Evolutionary conservation across 768 basidiomycete species (phyloP).

Genomic region (Xerocomellus chrysenteron): DNA sequence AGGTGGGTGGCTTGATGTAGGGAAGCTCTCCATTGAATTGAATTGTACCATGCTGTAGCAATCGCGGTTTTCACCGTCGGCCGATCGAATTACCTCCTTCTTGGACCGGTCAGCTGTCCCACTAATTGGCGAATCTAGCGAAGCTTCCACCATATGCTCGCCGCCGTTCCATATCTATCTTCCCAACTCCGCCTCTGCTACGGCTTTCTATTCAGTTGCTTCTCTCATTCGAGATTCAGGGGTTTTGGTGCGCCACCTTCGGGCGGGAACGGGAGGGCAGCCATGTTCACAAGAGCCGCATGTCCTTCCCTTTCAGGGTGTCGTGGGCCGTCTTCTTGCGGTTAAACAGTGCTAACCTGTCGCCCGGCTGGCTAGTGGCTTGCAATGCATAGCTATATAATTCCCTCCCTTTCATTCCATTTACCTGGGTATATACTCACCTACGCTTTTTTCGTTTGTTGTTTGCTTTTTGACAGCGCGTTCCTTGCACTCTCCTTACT

Average conservation of each 20-base stretch:
- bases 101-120: not conserved
- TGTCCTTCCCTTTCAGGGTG: not conserved
- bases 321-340: not conserved
- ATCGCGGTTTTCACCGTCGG: not conserved
- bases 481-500: not conserved
- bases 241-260: not conserved
- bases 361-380: not conserved
- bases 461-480: not conserved
- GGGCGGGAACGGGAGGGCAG: not conserved
- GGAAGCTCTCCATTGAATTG: not conserved
- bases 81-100: not conserved
- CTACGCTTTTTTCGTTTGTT: not conserved
- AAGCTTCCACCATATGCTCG: not conserved
- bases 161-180: not conserved
- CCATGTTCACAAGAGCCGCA: not conserved
- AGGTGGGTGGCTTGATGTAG: not conserved
- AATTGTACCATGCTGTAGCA: slow-evolving; percentile 1
- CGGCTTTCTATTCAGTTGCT: not conserved
- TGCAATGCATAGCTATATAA: not conserved
- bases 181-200: not conserved
- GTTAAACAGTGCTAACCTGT: not conserved
- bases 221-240: not conserved
- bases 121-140: not conserved
- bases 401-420: not conserved
- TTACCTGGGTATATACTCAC: too few species aligned